These are phyloP conservation scores for Russula sp. DNA, from an alignment of 768 basidiomycete species.

Conservation along the genomic window DNA sequence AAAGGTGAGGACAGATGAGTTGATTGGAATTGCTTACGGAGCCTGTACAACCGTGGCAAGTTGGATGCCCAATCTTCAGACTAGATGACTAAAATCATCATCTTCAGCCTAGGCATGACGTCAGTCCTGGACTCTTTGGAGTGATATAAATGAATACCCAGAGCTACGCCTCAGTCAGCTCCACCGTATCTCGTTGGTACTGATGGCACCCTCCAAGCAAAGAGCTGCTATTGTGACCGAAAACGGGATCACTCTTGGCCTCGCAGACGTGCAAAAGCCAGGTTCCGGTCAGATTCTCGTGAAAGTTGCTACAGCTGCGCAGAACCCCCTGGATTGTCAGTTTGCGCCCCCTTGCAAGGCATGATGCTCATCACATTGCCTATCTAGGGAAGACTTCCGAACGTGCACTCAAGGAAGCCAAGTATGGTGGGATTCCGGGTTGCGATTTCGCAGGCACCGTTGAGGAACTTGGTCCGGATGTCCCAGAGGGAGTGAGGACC, in stretches of 20 bases:
- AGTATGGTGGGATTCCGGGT: conserved; percentile 10
- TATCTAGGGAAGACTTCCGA: background rate
- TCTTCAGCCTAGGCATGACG: no score
- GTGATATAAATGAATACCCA: no score
- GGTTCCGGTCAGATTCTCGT: conserved; percentile 11
- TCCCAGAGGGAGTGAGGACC: conserved; percentile 11
- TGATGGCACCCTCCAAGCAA: conserved; percentile 12
- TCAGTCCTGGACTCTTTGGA: no score
- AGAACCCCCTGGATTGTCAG: conserved; percentile 15
- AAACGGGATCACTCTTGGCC: background rate
- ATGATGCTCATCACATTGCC: background rate
- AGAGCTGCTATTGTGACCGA: background rate
- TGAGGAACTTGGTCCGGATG: conserved; percentile 16
- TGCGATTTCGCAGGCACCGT: conserved; percentile 20
- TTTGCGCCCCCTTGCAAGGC: background rate
- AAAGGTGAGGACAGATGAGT: no score
- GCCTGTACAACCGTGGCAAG: no score
- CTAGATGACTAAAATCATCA: no score
- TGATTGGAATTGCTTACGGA: no score
- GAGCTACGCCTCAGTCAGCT: background rate
- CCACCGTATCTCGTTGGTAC: background rate
- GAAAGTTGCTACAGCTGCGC: conserved; percentile 8
- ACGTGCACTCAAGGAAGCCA: background rate
- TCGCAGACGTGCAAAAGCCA: conserved; percentile 5
- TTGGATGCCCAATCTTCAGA: no score